phyloP scores from a whole-genome alignment of 306 rosid species.

The Psophocarpus tetragonolobus region DNA sequence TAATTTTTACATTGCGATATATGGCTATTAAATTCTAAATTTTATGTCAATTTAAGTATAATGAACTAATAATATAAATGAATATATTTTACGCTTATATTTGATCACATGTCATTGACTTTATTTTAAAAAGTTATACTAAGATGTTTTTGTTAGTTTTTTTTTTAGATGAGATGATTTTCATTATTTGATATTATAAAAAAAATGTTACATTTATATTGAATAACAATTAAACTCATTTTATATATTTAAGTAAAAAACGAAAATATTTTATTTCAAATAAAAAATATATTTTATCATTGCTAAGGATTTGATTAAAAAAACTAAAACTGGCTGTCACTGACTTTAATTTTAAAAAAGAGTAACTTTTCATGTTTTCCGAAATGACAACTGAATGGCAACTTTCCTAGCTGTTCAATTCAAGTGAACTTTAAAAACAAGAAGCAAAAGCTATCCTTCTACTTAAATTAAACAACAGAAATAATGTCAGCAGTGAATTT shows the following conservation, averaged over 20 bases:
- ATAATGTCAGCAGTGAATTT: background rate
- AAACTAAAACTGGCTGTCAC: background rate
- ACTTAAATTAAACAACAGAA: background rate
- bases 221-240: background rate
- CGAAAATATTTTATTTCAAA: background rate
- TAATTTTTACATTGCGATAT: no score
- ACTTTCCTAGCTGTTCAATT: background rate
- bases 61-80: background rate
- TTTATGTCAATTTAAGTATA: background rate
- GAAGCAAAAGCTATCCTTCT: background rate
- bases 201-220: no score
- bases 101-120: no score
- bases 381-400: background rate
- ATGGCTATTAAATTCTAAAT: background rate
- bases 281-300: background rate
- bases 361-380: background rate
- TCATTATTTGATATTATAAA: no score
- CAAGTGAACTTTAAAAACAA: background rate
- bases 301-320: background rate
- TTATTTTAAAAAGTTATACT: background rate
- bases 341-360: background rate
- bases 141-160: background rate
- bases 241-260: background rate
- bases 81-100: no score
- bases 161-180: no score